A percentile compares a stretch with the other conserved stretches of the same genome.
Evolutionary conservation across 768 basidiomycete genomes (phyloP).

Genomic region (Phlebiopsis flavidoalba): DNA sequence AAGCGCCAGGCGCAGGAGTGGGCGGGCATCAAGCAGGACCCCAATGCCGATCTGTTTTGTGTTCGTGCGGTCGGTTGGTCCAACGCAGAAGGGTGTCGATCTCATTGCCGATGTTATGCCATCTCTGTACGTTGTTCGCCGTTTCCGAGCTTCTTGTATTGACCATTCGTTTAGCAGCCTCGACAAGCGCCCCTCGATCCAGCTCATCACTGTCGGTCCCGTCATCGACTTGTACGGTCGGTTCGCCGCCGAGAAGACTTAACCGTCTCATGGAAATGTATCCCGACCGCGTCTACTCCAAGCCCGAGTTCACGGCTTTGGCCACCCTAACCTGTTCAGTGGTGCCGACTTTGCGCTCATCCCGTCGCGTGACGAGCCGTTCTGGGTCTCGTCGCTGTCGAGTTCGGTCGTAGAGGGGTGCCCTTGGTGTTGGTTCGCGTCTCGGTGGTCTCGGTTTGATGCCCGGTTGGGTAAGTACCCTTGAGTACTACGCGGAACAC

Average conservation of each 20-base stretch:
- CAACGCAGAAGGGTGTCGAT: constrained; percentile 97
- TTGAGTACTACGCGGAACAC: background rate
- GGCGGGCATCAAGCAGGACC: constrained; percentile 91
- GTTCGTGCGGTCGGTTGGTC: constrained; percentile 98
- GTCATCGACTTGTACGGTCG: constrained; percentile 95
- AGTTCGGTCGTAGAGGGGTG: constrained; percentile 96
- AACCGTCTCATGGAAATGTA: constrained; percentile 92
- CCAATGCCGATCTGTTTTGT: constrained; percentile 88
- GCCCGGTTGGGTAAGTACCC: constrained; percentile 86
- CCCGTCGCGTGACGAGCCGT: constrained; percentile 94
- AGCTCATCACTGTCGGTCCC: constrained; percentile 86
- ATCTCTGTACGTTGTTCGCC: constrained; percentile 50
- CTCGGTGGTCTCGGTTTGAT: constrained; percentile 93
- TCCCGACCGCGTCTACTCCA: constrained; percentile 91
- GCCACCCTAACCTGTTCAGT: constrained; percentile 91
- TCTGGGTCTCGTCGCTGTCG: constrained; percentile 93
- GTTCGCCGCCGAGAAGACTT: constrained; percentile 92
- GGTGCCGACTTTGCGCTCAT: constrained; percentile 96
- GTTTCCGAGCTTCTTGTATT: background rate
- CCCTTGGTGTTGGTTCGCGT: constrained; percentile 90
- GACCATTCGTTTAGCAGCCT: constrained; percentile 41
- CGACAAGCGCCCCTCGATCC: constrained; percentile 81
- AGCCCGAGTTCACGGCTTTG: constrained; percentile 92
- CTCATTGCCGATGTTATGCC: constrained; percentile 96
- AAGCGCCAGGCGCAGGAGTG: constrained; percentile 95